A percentile compares a stretch with the other conserved stretches of the same genome.
These are phyloP conservation scores for Fomitopsis pinicola DNA, from an alignment of 1,284 basidiomycete species.

Conservation along the genomic window DNA sequence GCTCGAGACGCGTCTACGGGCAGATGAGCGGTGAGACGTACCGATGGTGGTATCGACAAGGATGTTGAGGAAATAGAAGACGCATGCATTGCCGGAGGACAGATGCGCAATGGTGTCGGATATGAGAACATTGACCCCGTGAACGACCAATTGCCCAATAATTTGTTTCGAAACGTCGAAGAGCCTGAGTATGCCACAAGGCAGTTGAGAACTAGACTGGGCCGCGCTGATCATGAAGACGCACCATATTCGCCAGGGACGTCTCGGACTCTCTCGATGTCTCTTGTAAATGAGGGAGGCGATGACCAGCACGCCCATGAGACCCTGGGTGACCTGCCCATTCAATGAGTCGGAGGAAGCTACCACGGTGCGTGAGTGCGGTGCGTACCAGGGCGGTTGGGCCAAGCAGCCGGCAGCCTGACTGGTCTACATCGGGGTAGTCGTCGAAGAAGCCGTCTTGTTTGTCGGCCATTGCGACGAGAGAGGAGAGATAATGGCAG, in stretches of 20 bases:
- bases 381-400: slow-evolving; percentile 59
- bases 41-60: slow-evolving; percentile 93
- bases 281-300: slow-evolving; percentile 85
- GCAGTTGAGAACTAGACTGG: not conserved
- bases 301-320: slow-evolving; percentile 88
- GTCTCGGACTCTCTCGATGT: slow-evolving; percentile 78
- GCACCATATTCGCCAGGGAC: slow-evolving; percentile 92
- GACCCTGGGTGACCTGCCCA: slow-evolving; percentile 67
- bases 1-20: not conserved
- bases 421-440: slow-evolving; percentile 50
- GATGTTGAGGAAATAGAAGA: slow-evolving; percentile 92
- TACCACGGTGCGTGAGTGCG: not conserved
- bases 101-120: slow-evolving; percentile 67
- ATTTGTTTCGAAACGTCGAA: slow-evolving; percentile 93
- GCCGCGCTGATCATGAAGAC: slow-evolving; percentile 17
- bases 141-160: slow-evolving; percentile 88
- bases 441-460: slow-evolving; percentile 19
- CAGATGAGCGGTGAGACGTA: slow-evolving; percentile 30
- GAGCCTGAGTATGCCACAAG: slow-evolving; percentile 42
- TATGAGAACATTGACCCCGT: slow-evolving; percentile 82
- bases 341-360: not conserved
- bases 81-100: slow-evolving; percentile 78
- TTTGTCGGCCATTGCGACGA: slow-evolving; percentile 13
- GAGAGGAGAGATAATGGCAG: no score
- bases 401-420: slow-evolving; percentile 60